These are phyloP conservation scores for Physcia stellaris DNA, from an alignment of 495 filamentous ascomycete genomes.

Conservation along the genomic window DNA sequence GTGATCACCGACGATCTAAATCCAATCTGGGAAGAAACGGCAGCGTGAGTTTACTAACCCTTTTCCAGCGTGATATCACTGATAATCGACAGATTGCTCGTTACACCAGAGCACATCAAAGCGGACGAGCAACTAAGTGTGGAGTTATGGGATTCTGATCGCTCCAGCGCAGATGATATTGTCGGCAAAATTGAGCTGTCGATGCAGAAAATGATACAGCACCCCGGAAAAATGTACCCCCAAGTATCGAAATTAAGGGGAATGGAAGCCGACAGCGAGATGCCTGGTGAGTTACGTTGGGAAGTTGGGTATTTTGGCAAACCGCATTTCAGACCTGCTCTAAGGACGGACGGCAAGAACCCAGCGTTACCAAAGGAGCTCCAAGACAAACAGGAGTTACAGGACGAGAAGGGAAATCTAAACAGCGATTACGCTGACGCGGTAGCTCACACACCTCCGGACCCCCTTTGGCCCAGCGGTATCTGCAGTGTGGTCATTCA, in stretches of 20 bases:
- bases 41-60: conserved; percentile 34
- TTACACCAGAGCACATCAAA: conserved; percentile 81
- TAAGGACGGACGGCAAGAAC: conserved; percentile 78
- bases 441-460: conserved; percentile 78
- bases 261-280: conserved; percentile 65
- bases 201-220: conserved; percentile 87
- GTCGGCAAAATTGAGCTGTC: conserved; percentile 88
- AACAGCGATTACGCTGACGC: conserved; percentile 67
- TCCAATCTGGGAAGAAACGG: conserved; percentile 81
- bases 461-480: conserved; percentile 86
- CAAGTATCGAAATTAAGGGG: conserved; percentile 76
- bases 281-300: conserved; percentile 92
- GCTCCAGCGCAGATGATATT: conserved; percentile 79
- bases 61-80: conserved; percentile 1
- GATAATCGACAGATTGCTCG: conserved; percentile 36
- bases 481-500: conserved; percentile 74
- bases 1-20: conserved; percentile 93
- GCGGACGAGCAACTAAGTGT: conserved; percentile 83
- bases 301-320: conserved; percentile 91
- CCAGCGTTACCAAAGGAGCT: conserved; percentile 56
- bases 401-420: conserved; percentile 78
- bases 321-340: conserved; percentile 65
- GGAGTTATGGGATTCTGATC: conserved; percentile 90
- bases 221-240: conserved; percentile 82
- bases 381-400: conserved; percentile 58